A percentile compares a stretch with the other conserved stretches of the same genome.
Evolutionary conservation across 345 rosid species (phyloP).

Genomic region (Moricandia arvensis): DNA sequence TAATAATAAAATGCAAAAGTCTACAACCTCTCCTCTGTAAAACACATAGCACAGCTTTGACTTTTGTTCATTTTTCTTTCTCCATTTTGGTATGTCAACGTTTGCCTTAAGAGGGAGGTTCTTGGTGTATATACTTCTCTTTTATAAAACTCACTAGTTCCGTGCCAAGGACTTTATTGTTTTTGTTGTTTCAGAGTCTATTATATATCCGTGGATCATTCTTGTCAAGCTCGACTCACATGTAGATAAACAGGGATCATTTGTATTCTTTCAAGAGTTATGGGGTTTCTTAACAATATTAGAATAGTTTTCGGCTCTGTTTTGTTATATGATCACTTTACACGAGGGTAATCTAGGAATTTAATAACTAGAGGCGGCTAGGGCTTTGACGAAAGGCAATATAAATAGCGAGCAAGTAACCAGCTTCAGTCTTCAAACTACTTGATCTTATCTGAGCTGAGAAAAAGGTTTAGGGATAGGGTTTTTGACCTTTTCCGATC

Average conservation of each 20-base stretch:
- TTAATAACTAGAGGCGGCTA: not conserved
- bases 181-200: not conserved
- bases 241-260: not conserved
- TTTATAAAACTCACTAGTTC: constrained; percentile 10
- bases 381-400: not conserved
- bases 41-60: constrained; percentile 9
- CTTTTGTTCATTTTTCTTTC: not conserved
- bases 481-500: constrained; percentile 8
- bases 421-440: constrained; percentile 14
- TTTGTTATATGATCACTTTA: not conserved
- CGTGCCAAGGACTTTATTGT: not conserved
- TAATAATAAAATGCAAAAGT: constrained; percentile 55
- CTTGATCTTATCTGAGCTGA: constrained; percentile 94
- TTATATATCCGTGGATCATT: not conserved
- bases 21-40: constrained; percentile 58
- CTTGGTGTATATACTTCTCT: constrained; percentile 14
- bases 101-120: not conserved
- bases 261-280: not conserved
- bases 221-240: not conserved
- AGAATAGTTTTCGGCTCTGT: not conserved
- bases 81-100: constrained; percentile 16
- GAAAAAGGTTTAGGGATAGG: constrained; percentile 19
- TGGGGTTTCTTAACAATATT: constrained; percentile 1
- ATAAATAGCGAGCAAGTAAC: constrained; percentile 17
- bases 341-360: constrained; percentile 21